Base-by-base conservation (phyloP, 306 rosid genomes). In the Ziziphus jujuba region DNA sequence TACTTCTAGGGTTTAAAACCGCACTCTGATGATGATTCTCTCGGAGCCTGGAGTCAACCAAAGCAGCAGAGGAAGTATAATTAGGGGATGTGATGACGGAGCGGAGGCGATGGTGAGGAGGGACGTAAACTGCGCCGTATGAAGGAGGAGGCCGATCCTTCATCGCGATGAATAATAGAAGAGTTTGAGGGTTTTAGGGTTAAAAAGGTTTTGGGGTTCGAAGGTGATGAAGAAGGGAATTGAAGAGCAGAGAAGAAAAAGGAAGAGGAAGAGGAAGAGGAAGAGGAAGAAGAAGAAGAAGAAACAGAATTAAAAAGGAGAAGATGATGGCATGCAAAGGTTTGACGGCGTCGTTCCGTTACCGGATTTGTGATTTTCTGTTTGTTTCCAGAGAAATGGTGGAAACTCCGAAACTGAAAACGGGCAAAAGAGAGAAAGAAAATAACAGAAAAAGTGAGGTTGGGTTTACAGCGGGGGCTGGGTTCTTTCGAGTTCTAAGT, bases 91-190 rank as follows among this genome's bases (percentile, higher is more conserved):
- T 64, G 45, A 81, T 63, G 66, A 80, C 85, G 63, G 97, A 84
- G 81, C 89, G 98, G 5, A 80, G 78, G 33, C 96, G 98, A 20
- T 87, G 84, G 80, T 85, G 98, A 25, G 98, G 98, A 66, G 98
- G 97, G 36, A 92, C 81, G 73, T 92, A 92, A 38, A 86, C 64
- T 78, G 87, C 72, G 79, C 84, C 91, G 65, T 72, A 67, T 51
- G 96, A 84, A 53, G 95, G 75, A 49, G 84, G 97, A 69, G 90
- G 84, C 56, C 88, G 87, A 80, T 86, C 97, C 87, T 93, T 88
- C 98, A 93, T 93, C 67, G 68, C 25, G 80, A 68, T 67, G 59
- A 67, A 60, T 15, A 66, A 63, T 59, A 22, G 65, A 21, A 52
- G 72, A 59, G 7, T 34, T 24, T 33, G 81, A 61, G 72, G 83